Conservation (phyloP, 176 grass and related monocot species). For the Zizania latifolia region DNA sequence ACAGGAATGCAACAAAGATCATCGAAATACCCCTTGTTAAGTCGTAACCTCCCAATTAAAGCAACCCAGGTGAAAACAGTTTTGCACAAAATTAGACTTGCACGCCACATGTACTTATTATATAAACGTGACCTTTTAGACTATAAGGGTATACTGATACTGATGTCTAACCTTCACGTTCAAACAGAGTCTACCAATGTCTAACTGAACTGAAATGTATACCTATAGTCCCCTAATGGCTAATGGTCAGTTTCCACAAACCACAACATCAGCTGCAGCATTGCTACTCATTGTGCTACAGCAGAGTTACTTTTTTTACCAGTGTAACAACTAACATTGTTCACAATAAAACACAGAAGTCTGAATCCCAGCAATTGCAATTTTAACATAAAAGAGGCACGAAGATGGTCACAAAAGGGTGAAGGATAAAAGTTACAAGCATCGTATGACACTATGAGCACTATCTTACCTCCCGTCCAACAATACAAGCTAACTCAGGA, state of each 20-base stretch:
- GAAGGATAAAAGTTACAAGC: constrained; percentile 29
- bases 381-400: constrained; percentile 4
- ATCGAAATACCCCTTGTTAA: too few species aligned
- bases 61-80: too few species aligned
- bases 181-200: too few species aligned
- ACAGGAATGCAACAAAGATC: too few species aligned
- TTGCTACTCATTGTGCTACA: background rate
- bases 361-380: constrained; percentile 9
- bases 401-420: background rate
- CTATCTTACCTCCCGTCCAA: constrained; percentile 30
- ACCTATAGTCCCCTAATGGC: too few species aligned
- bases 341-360: background rate
- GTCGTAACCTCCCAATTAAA: too few species aligned
- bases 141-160: too few species aligned
- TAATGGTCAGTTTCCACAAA: background rate
- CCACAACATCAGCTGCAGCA: background rate
- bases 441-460: constrained; percentile 17
- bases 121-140: too few species aligned
- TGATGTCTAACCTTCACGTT: too few species aligned
- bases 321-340: background rate
- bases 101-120: too few species aligned
- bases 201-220: background rate
- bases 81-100: too few species aligned
- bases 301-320: constrained; percentile 7
- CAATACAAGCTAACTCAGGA: constrained; percentile 19